Base-by-base conservation (phyloP, 2,329 filamentous ascomycete genomes). In the Stagonosporopsis vannaccii region DNA sequence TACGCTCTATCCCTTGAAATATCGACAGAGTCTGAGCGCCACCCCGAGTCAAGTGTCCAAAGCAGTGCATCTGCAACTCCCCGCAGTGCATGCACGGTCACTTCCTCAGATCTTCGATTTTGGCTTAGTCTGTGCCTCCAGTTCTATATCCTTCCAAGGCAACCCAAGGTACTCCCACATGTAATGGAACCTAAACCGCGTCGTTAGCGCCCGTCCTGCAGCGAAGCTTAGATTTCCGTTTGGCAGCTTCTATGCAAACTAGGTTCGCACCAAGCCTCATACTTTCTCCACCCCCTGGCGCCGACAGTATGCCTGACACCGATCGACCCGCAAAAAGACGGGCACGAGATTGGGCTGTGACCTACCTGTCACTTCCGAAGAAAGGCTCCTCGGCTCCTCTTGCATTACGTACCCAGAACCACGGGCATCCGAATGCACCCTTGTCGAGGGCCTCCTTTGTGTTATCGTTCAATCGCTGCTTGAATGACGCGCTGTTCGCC, bases 391-490 rank as follows among this genome's bases (percentile, higher is more conserved):
- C 81, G 52, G 81, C 73, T 0, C 87, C 88, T 59, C 82, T 73
- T 1, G 69, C 72, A 64, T 89, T 85, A 17, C 79, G 81, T 3
- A 87, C 90, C 83, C 86, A 87, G 58, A 90, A 80, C 90, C 90
- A 94, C 1, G 91, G 91, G 45, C 86, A 85, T 0, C 91, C 91
- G 74, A 90, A 94, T 0, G 90, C 90, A 0, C 90, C 90, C 45
- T 78, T 79, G 33, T 85, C 82, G 15, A 91, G 72, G 0, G 85
- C 88, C 61, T 81, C 80, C 56, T 85, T 80, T 17, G 90, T 92
- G 39, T 82, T 82, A 5, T 75, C 78, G 56, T 82, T 82, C 25
- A 91, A 75, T n/a, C 70, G 75, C 53, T 82, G 74, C 68, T 86
- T 86, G 64, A 76, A 78, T 60, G 83, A 76, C 4, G 81, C 78